phyloP scores from a whole-genome alignment of 257 asterid genomes.

The Gardenia jasminoides region DNA sequence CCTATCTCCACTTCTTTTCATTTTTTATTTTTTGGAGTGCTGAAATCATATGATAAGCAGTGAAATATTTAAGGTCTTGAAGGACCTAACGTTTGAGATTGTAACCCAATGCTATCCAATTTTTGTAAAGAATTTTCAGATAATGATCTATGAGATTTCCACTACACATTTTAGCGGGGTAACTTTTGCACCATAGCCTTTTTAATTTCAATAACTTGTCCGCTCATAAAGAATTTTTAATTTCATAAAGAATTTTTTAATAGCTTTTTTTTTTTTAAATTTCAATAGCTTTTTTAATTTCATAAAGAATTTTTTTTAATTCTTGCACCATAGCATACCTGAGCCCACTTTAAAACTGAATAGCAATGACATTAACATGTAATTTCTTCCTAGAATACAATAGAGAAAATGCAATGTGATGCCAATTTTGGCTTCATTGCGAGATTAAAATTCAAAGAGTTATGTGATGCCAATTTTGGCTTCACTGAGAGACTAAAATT shows the following conservation, averaged over 20 bases:
- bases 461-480: slow-evolving; percentile 11
- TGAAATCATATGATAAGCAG: too few species aligned
- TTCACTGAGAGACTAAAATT: background rate
- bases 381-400: background rate
- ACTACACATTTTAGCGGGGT: background rate
- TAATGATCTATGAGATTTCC: too few species aligned
- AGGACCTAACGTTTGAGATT: too few species aligned
- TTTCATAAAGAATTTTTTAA: too few species aligned
- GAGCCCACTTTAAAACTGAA: background rate
- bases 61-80: too few species aligned
- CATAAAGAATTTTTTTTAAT: too few species aligned
- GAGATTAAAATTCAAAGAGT: background rate
- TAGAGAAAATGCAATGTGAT: background rate
- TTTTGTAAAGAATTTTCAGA: background rate
- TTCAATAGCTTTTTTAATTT: too few species aligned
- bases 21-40: too few species aligned
- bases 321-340: background rate
- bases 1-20: too few species aligned
- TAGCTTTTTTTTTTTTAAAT: too few species aligned
- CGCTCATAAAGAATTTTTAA: too few species aligned
- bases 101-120: too few species aligned
- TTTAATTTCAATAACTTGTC: background rate
- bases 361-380: background rate
- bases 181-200: background rate
- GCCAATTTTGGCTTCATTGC: slow-evolving; percentile 3